Percentiles rank a stretch among this genome's conserved stretches.
Conservation (phyloP, 768 basidiomycete species). For the Serendipita vermifera region DNA sequence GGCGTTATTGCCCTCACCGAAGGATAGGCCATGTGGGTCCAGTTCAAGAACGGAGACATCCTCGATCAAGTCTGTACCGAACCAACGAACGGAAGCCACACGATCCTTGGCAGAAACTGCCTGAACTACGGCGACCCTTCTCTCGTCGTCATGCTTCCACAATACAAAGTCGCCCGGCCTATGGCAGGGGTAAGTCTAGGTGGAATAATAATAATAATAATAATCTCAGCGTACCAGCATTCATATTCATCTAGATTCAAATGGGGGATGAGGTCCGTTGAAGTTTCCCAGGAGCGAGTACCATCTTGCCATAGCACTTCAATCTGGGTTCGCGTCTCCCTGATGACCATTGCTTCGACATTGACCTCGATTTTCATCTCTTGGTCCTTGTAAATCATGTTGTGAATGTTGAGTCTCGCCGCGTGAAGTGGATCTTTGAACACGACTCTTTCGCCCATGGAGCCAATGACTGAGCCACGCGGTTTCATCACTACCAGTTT, state of each 20-base stretch:
- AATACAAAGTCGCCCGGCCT: constrained; percentile 89
- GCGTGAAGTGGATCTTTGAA: constrained; percentile 32
- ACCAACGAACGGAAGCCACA: constrained; percentile 50
- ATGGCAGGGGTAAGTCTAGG: neutral
- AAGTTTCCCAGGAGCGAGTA: constrained; percentile 41
- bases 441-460: constrained; percentile 58
- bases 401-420: constrained; percentile 29
- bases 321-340: constrained; percentile 54
- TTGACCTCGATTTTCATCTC: constrained; percentile 35
- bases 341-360: constrained; percentile 48
- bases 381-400: constrained; percentile 45
- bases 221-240: constrained; percentile 47
- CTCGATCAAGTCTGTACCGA: constrained; percentile 29
- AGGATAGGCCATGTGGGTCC: constrained; percentile 59
- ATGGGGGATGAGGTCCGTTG: constrained; percentile 65
- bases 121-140: constrained; percentile 61
- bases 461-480: constrained; percentile 48
- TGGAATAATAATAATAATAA: neutral
- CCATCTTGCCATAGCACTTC: constrained; percentile 86
- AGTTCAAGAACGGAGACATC: constrained; percentile 76
- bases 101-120: constrained; percentile 58
- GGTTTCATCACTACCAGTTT: constrained; percentile 52
- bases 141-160: constrained; percentile 63
- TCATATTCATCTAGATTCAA: constrained; percentile 85
- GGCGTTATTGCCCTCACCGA: constrained; percentile 35